Conservation (phyloP, 805 yeast genomes). For the Sugiyamaella smithiae region DNA sequence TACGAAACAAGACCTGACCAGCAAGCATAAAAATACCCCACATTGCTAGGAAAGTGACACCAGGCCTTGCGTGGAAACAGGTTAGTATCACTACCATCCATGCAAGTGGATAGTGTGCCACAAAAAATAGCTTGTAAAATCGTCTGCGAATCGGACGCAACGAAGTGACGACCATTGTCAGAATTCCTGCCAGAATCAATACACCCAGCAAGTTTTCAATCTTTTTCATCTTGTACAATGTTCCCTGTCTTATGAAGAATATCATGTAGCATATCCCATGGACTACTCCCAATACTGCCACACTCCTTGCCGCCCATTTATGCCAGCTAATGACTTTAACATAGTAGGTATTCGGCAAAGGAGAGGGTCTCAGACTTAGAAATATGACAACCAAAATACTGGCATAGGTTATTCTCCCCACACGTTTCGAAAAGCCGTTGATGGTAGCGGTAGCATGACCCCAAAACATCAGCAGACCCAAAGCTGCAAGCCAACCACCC, state of each 20-base stretch:
- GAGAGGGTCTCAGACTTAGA: conserved; percentile 78
- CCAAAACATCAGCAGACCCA: conserved; percentile 45
- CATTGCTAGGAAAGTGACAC: conserved; percentile 55
- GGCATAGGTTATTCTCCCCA: conserved; percentile 76
- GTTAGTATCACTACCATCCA: conserved; percentile 70
- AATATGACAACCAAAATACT: conserved; percentile 73
- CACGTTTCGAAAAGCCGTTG: conserved; percentile 70
- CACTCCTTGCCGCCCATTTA: conserved; percentile 83
- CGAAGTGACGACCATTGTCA: conserved; percentile 64
- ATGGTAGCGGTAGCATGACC: conserved; percentile 39
- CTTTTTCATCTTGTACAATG: conserved; percentile 45
- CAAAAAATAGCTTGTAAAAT: conserved; percentile 62
- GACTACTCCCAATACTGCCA: conserved; percentile 59
- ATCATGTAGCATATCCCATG: conserved; percentile 57
- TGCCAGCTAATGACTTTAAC: conserved; percentile 73
- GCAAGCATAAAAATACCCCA: conserved; percentile 51
- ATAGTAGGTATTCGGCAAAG: conserved; percentile 74
- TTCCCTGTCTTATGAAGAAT: conserved; percentile 47
- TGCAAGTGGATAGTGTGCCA: conserved; percentile 69
- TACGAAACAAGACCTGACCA: conserved; percentile 57
- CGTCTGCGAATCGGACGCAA: conserved; percentile 57
- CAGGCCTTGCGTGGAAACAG: conserved; percentile 80
- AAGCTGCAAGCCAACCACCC: conserved; percentile 50
- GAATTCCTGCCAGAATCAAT: conserved; percentile 60
- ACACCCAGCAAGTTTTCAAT: conserved; percentile 69